Conservation (phyloP, 164 flowering plant species). For the Vitis labrusca region DNA sequence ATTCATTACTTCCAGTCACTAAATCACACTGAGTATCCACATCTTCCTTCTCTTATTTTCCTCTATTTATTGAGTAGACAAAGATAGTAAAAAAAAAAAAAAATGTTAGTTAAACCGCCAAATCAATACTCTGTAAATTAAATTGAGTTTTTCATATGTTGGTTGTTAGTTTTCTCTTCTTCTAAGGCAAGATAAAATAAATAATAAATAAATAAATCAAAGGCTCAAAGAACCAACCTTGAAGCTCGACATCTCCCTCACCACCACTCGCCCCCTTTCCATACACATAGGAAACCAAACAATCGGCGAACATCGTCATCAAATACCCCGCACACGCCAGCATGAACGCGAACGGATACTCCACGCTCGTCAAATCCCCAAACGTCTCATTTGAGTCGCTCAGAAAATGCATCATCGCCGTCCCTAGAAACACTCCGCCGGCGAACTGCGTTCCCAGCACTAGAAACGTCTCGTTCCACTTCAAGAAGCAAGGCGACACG, state of each 20-base stretch:
- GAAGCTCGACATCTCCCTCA: constrained; percentile 33
- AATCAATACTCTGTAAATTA: too few species aligned
- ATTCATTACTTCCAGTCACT: too few species aligned
- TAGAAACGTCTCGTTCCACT: constrained; percentile 67
- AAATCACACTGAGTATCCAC: too few species aligned
- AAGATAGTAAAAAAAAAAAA: too few species aligned
- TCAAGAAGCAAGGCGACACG: constrained; percentile 62
- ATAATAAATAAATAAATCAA: background rate
- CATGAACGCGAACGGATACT: constrained; percentile 78
- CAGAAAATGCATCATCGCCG: constrained; percentile 75
- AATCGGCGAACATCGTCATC: constrained; percentile 72
- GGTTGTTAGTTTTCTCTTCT: too few species aligned
- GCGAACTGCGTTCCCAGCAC: constrained; percentile 76
- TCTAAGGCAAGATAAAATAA: background rate
- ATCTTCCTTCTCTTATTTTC: too few species aligned
- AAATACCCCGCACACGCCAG: constrained; percentile 61
- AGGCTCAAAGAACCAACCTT: constrained; percentile 29
- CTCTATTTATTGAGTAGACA: too few species aligned
- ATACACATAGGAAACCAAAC: constrained; percentile 40
- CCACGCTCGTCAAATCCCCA: constrained; percentile 41
- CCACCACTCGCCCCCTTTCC: constrained; percentile 13
- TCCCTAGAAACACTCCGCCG: constrained; percentile 76
- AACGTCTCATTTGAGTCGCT: constrained; percentile 66
- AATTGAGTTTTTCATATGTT: too few species aligned
- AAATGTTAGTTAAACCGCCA: too few species aligned